These are phyloP conservation scores for Penicillium italicum DNA, from an alignment of 2,329 filamentous ascomycete species.

Conservation along the genomic window DNA sequence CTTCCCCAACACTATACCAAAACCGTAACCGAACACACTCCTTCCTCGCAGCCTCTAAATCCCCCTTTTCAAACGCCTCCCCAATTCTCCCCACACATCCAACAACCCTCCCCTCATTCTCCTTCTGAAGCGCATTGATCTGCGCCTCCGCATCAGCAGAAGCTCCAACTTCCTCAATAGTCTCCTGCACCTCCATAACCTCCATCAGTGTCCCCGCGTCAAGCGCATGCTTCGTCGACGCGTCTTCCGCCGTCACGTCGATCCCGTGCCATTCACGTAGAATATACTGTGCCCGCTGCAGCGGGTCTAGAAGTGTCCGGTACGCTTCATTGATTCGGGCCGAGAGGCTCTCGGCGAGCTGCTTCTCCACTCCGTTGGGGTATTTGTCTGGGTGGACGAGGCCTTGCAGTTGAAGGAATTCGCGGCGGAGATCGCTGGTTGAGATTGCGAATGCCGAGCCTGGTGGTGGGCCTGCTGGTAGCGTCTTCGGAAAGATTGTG, in stretches of 20 bases:
- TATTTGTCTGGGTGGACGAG: conserved; percentile 50
- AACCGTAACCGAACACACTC: conserved; percentile 80
- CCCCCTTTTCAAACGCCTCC: conserved; percentile 61
- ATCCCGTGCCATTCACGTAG: conserved; percentile 63
- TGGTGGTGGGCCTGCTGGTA: conserved; percentile 75
- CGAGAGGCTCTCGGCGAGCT: conserved; percentile 70
- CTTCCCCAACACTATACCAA: conserved; percentile 84
- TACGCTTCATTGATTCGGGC: conserved; percentile 88
- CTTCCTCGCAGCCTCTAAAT: conserved; percentile 62
- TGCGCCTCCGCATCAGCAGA: conserved; percentile 51
- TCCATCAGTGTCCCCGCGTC: conserved; percentile 75
- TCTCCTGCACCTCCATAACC: conserved; percentile 75
- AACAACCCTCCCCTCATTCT: conserved; percentile 66
- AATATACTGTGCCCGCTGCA: conserved; percentile 84
- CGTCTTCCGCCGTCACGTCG: conserved; percentile 71
- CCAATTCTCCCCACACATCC: conserved; percentile 62
- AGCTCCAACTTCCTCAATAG: conserved; percentile 60
- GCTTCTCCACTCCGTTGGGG: conserved; percentile 46
- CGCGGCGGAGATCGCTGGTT: conserved; percentile 65
- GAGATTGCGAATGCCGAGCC: conserved; percentile 71
- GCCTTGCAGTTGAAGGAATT: conserved; percentile 80
- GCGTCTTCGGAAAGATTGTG: conserved; percentile 77
- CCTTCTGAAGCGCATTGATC: conserved; percentile 62
- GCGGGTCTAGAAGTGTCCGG: conserved; percentile 72
- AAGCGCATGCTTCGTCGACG: conserved; percentile 64